Evolutionary conservation across 2,329 filamentous ascomycete genomes (phyloP).

Genomic region (Alternaria rosae): DNA sequence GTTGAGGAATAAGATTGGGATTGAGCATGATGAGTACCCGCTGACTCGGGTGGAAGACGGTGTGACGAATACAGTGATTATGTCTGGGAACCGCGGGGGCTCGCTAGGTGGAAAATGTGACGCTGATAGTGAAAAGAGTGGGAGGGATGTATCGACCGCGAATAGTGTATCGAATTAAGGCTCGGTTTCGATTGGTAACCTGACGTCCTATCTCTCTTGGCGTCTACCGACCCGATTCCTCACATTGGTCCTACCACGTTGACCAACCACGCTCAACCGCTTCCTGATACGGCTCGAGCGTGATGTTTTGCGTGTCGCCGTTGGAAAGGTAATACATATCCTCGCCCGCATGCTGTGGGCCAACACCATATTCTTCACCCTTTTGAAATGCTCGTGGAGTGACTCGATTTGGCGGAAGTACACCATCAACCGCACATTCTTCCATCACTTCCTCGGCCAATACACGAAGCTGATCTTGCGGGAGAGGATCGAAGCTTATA

Average conservation of each 20-base stretch:
- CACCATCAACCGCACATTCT: not conserved
- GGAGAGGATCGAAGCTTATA: not conserved
- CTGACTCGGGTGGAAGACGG: not conserved
- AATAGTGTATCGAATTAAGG: too few relatives aligned
- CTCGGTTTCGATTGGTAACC: too few relatives aligned
- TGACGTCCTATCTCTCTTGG: too few relatives aligned
- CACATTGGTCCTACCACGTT: constrained; percentile 1
- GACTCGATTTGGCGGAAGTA: not conserved
- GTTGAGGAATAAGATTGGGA: not conserved
- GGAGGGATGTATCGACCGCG: not conserved
- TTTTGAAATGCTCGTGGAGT: not conserved
- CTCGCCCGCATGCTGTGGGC: not conserved
- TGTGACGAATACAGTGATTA: too few relatives aligned
- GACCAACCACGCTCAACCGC: constrained; percentile 1
- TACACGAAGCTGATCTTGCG: not conserved
- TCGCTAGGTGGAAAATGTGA: too few relatives aligned
- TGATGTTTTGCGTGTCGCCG: not conserved
- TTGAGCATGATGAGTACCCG: not conserved
- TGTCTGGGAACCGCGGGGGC: too few relatives aligned
- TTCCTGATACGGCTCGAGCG: not conserved
- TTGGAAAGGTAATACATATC: not conserved
- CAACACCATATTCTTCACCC: not conserved
- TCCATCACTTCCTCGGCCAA: not conserved
- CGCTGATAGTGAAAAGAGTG: not conserved
- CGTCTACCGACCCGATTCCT: too few relatives aligned